Conservation (phyloP, 1,284 basidiomycete species). For the Puccinia horiana region DNA sequence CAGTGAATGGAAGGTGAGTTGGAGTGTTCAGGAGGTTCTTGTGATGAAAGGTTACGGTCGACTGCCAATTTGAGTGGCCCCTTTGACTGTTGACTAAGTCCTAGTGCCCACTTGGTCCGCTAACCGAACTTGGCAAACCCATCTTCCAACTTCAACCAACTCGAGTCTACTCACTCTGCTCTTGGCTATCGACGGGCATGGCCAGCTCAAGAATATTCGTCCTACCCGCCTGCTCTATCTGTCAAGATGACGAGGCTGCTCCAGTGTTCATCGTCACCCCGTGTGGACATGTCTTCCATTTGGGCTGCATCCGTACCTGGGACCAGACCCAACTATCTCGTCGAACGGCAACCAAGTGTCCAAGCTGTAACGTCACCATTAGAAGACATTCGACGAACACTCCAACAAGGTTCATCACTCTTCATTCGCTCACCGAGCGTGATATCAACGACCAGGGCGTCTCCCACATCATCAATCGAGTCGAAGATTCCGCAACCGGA, state of each 20-base stretch:
- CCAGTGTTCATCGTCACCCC: neutral
- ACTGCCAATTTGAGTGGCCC: no score
- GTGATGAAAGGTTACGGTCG: no score
- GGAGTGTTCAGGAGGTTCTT: no score
- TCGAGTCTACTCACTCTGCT: no score
- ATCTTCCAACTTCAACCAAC: no score
- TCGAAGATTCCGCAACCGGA: neutral
- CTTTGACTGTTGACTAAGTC: no score
- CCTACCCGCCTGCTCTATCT: constrained; percentile 38
- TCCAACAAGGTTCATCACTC: neutral
- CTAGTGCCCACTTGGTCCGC: no score
- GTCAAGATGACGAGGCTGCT: constrained; percentile 25
- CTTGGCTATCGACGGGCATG: neutral
- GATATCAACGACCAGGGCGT: neutral
- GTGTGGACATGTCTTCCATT: constrained; percentile 40
- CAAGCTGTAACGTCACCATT: constrained; percentile 9
- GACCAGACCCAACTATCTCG: neutral
- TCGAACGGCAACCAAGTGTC: constrained; percentile 8
- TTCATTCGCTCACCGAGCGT: constrained; percentile 25
- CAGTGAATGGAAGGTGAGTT: no score
- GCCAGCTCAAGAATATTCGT: constrained; percentile 1
- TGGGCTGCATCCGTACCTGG: constrained; percentile 19
- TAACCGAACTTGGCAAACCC: no score
- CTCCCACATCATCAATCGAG: neutral
- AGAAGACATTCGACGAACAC: neutral